These are phyloP conservation scores for Abrus precatorius DNA, from an alignment of 306 rosid species.

Conservation along the genomic window DNA sequence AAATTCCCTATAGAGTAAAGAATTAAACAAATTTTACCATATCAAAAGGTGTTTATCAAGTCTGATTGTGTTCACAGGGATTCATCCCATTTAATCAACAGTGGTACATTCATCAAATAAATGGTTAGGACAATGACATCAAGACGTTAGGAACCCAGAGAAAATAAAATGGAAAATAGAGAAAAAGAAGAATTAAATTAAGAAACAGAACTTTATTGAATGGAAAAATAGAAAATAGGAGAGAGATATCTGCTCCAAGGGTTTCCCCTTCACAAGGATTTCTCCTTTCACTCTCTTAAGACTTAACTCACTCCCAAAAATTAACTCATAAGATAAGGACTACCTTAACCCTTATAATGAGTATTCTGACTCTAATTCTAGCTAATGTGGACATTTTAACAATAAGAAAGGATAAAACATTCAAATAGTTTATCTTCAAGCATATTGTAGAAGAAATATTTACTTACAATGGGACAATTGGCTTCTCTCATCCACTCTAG, in stretches of 20 bases:
- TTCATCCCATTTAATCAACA: constrained; percentile 2
- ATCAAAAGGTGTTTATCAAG: background rate
- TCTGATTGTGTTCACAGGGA: constrained; percentile 17
- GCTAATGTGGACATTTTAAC: too few relatives aligned
- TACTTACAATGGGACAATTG: constrained; percentile 91
- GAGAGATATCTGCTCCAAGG: too few relatives aligned
- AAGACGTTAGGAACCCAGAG: background rate
- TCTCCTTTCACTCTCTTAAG: too few relatives aligned
- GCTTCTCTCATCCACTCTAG: constrained; percentile 95
- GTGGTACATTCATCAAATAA: constrained; percentile 16
- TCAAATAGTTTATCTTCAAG: constrained; percentile 26
- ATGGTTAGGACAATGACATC: background rate
- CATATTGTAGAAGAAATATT: constrained; percentile 26
- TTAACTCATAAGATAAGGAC: too few relatives aligned
- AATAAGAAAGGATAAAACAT: constrained; percentile 5
- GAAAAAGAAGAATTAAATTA: too few relatives aligned
- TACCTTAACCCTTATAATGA: too few relatives aligned
- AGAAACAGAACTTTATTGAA: too few relatives aligned
- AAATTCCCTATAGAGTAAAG: background rate
- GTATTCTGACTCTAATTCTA: too few relatives aligned
- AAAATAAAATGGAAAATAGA: background rate
- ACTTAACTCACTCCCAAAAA: too few relatives aligned
- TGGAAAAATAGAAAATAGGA: too few relatives aligned
- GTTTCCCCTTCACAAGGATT: too few relatives aligned
- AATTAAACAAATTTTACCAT: constrained; percentile 1